Conservation (phyloP, 768 basidiomycete species). For the Phaeotremella fagi region DNA sequence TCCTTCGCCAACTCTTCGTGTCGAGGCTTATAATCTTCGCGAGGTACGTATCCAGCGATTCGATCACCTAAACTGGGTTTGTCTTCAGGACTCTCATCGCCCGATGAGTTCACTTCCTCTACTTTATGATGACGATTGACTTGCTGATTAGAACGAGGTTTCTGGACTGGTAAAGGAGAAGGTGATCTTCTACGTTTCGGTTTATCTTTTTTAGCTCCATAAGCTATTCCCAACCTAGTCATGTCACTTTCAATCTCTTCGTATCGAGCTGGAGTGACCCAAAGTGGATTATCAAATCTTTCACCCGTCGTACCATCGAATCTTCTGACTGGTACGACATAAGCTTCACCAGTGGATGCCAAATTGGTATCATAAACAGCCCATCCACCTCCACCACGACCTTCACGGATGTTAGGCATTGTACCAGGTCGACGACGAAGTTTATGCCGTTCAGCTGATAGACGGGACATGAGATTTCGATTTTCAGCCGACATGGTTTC, state of each 20-base stretch:
- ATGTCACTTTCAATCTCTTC: not conserved
- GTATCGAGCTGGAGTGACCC: not conserved
- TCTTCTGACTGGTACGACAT: conserved; percentile 5
- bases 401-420: conserved; percentile 11
- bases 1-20: no score
- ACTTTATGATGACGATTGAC: no score
- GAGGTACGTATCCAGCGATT: no score
- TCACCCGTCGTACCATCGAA: not conserved
- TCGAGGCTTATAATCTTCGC: no score
- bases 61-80: no score
- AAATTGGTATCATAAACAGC: conserved; percentile 11
- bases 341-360: conserved; percentile 11
- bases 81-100: no score
- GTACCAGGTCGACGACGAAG: conserved; percentile 10
- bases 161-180: no score
- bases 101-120: no score
- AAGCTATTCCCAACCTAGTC: not conserved
- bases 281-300: not conserved
- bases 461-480: conserved; percentile 4
- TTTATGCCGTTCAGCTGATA: conserved; percentile 7
- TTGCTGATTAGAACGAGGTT: no score
- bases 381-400: conserved; percentile 35
- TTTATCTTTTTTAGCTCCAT: no score
- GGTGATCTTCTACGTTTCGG: not conserved
- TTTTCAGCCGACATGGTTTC: conserved; percentile 7